Conservation (phyloP, 768 basidiomycete genomes). For the Auricularia heimuer region DNA sequence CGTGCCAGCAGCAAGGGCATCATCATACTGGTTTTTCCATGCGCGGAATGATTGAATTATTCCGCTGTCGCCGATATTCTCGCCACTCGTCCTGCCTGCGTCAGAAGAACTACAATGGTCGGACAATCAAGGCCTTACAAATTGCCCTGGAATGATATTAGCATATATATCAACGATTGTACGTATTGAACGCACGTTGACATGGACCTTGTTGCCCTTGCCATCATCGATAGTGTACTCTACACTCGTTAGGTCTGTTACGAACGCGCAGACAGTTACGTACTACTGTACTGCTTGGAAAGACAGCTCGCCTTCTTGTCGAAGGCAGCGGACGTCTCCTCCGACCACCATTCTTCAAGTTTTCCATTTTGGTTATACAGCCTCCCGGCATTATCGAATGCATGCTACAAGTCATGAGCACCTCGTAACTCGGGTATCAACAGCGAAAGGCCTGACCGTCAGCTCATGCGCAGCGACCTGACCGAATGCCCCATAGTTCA, state of each 20-base stretch:
- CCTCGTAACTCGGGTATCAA: background rate
- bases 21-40: conserved; percentile 71
- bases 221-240: conserved; percentile 80
- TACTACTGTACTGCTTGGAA: conserved; percentile 82
- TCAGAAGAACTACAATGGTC: too few relatives aligned
- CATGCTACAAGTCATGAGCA: conserved; percentile 45
- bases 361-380: conserved; percentile 87
- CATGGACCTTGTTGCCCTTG: conserved; percentile 70
- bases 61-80: conserved; percentile 84
- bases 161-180: conserved; percentile 7
- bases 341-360: conserved; percentile 89
- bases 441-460: conserved; percentile 40
- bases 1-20: conserved; percentile 44
- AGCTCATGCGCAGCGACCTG: conserved; percentile 89
- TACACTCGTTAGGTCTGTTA: conserved; percentile 16
- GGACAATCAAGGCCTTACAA: conserved; percentile 35
- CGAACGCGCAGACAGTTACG: conserved; percentile 10
- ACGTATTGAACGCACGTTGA: conserved; percentile 48
- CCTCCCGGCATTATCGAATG: conserved; percentile 82
- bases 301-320: conserved; percentile 78
- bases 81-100: conserved; percentile 58
- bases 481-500: conserved; percentile 89
- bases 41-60: conserved; percentile 82
- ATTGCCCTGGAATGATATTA: conserved; percentile 45
- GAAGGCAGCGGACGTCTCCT: conserved; percentile 76